Evolutionary conservation across 2,329 filamentous ascomycete species (phyloP), one percentile per base, ranked within the genome.

Genomic region (Penicillium hesseltinei): DNA sequence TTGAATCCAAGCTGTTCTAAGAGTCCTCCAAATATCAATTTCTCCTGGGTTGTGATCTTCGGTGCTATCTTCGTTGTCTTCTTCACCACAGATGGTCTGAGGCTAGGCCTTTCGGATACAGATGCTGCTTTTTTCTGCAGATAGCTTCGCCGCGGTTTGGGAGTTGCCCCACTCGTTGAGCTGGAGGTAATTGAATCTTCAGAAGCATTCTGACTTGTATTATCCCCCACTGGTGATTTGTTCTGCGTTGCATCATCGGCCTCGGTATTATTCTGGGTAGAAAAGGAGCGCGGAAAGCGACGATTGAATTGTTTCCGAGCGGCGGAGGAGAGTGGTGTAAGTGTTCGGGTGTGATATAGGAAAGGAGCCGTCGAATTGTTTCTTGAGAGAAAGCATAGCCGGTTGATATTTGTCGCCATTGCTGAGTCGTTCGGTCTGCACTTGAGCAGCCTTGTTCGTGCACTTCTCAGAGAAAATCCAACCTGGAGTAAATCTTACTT

Each of bases 311-410:
- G 47, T 39, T 50, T 54, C 11, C 38, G 59, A 44, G 55, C 46
- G 8, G 59, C 36, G 35, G 39, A 27, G 13, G 49, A 59, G 45
- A 54, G 45, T 29, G 66, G 54, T 5, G 60, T 58, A 33, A 88
- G 80, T 0, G 88, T 90, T 58, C 82, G 78, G 5, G 89, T 91
- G 62, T 89, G 87, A 69, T 91, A 91, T 7, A 92, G 79, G 56
- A 91, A 91, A 0, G 88, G 86, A 5, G 86, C 74, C 15, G 85
- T 72, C 7, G 83, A 66, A 36, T 60, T 63, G 13, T 62, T 61
- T 49, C 59, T 58, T 53, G 59, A 54, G 58, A 64, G 57, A 39
- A 71, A 62, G 65, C 74, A 65, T 62, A 69, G 50, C 65, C 66
- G 66, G 11, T 60, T 64, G 67, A 70, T 66, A 71, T 63, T 69